Base-by-base conservation (phyloP, 495 filamentous ascomycete genomes). In the Aspergillus incahuasiensis region DNA sequence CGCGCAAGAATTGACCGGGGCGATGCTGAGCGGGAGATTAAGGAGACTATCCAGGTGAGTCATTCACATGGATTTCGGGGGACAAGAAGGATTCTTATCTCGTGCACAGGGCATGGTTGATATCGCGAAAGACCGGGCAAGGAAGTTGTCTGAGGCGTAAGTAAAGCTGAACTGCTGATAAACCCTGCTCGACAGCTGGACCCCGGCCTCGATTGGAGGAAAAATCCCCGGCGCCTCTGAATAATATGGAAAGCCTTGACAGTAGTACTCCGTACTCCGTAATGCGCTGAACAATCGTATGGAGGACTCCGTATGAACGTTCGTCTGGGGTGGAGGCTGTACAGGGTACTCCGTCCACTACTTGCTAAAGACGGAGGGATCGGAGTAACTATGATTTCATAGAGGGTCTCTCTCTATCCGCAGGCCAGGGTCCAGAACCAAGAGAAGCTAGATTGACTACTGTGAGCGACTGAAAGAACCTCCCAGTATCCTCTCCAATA, bases 31-130 rank as follows among this genome's bases (percentile, higher is more conserved):
- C 71, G 67, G 13, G 94, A 97, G 70, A 80, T 89, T 59, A 66
- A 68, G 58, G 90, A 87, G 62, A 90, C 81, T 20, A 89, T 97
- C 54, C 79, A 87, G 81, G 90, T 94, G 32, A 47, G 57, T 52
- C 44, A 21, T 46, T 18, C 16, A 22, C 19, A 18, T 42, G 15
- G 16, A 11, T 20, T 49, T 15, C 3, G n/a, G 9, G 11, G 15
- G 25, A n/a, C 16, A 42, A 25, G 24, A 49, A 13, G 13, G 7
- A 45, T 13, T 44, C 19, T 44, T 21, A 21, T 19, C 20, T 42
- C 19, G n/a, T 18, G 11, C 1, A 38, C 52, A 87, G 84, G 86
- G 85, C 3, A 87, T 89, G 83, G 88, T 86, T 59, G 81, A 87
- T 64, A 88, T 89, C 60, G 86, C 86, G 5, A 76, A 76, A 44